Percentiles rank a stretch among this genome's conserved stretches.
Evolutionary conservation across 176 grass and related monocot species (phyloP).

Genomic region (Typha latifolia): DNA sequence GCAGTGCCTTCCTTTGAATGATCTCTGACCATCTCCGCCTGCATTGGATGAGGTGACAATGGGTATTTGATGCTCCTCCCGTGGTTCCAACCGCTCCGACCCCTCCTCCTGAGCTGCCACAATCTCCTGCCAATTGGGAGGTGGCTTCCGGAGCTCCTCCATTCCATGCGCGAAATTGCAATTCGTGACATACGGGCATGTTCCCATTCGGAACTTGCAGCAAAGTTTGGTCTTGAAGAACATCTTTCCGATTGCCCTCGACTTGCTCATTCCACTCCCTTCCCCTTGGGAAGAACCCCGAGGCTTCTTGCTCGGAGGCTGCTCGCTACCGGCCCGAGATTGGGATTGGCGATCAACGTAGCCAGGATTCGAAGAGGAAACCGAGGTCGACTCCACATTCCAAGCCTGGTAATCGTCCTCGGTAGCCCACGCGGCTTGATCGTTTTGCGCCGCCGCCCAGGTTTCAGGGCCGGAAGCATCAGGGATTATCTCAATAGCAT

Average conservation of each 20-base stretch:
- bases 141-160: slow-evolving; percentile 98
- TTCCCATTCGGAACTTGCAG: slow-evolving; percentile 85
- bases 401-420: slow-evolving; percentile 87
- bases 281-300: slow-evolving; percentile 29
- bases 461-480: slow-evolving; percentile 46
- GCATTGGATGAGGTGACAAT: slow-evolving; percentile 50
- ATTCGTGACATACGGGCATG: slow-evolving; percentile 88
- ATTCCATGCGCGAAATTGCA: slow-evolving; percentile 98
- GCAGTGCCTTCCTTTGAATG: slow-evolving; percentile 85
- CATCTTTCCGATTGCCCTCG: slow-evolving; percentile 86
- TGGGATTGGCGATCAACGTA: slow-evolving; percentile 48
- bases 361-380: slow-evolving; percentile 19
- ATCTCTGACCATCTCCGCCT: slow-evolving; percentile 40
- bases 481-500: slow-evolving; percentile 75
- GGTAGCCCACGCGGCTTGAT: slow-evolving; percentile 68
- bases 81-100: slow-evolving; percentile 25
- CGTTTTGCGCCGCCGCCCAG: slow-evolving; percentile 34
- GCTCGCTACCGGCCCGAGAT: slow-evolving; percentile 75
- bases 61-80: slow-evolving; percentile 70
- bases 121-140: slow-evolving; percentile 96
- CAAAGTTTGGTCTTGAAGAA: slow-evolving; percentile 99
- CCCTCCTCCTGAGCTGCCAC: slow-evolving; percentile 67
- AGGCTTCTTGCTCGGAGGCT: slow-evolving; percentile 61
- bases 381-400: slow-evolving; percentile 29
- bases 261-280: slow-evolving; percentile 43